phyloP scores from a whole-genome alignment of 1,284 basidiomycete genomes.

The Vanrija pseudolonga region DNA sequence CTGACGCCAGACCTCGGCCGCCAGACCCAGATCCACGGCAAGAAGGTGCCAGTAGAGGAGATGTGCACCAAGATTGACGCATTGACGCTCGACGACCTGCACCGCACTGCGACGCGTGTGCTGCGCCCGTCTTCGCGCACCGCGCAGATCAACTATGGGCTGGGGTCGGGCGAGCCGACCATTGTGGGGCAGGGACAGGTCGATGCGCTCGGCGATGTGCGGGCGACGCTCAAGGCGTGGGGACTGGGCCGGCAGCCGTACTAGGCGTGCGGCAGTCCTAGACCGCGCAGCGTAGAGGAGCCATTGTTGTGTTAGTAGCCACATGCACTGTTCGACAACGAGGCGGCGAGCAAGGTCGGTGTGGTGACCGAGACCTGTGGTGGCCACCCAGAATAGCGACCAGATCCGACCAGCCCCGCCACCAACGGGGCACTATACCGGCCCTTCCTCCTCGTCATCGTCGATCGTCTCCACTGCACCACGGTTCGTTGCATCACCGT shows the following conservation, averaged over 20 bases:
- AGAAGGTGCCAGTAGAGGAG: slow-evolving; percentile 80
- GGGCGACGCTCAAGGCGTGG: slow-evolving; percentile 41
- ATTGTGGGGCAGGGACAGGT: slow-evolving; percentile 51
- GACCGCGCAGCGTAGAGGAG: background rate
- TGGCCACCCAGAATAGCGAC: no score
- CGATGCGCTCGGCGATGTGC: slow-evolving; percentile 42
- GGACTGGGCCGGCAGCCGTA: slow-evolving; percentile 35
- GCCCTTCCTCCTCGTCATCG: no score
- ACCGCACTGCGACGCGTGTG: slow-evolving; percentile 44
- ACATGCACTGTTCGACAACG: slow-evolving; percentile 1
- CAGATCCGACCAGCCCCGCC: no score
- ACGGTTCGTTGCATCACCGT: no score
- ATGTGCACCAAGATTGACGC: slow-evolving; percentile 88
- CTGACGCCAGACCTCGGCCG: slow-evolving; percentile 51
- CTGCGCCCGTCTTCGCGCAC: slow-evolving; percentile 34
- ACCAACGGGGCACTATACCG: no score
- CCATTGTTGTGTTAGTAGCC: slow-evolving; percentile 1
- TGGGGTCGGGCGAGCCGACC: slow-evolving; percentile 49
- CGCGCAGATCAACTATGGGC: slow-evolving; percentile 40
- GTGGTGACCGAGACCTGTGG: no score
- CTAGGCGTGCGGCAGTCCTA: background rate
- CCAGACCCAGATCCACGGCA: slow-evolving; percentile 84
- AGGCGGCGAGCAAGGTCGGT: no score
- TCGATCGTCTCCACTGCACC: no score
- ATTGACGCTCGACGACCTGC: slow-evolving; percentile 60